A percentile compares a stretch with the other conserved stretches of the same genome.
phyloP scores from a whole-genome alignment of 805 yeast genomes.

The Wickerhamomyces sydowiorum region DNA sequence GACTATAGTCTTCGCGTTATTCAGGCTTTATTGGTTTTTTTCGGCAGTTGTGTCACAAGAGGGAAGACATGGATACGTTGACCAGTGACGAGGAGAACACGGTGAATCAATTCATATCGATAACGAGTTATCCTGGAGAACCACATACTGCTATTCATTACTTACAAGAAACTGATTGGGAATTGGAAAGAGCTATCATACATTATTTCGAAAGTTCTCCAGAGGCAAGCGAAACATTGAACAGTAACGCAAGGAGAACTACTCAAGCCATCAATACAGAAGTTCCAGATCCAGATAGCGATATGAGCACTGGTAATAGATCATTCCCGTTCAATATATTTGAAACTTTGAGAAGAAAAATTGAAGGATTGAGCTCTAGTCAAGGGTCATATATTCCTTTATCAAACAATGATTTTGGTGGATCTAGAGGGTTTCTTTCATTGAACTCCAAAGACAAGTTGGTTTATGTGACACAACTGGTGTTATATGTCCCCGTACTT shows the following conservation, averaged over 20 bases:
- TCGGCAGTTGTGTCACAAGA: background rate
- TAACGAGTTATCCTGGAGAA: constrained; percentile 14
- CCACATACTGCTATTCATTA: constrained; percentile 17
- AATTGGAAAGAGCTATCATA: constrained; percentile 29
- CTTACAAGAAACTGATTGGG: constrained; percentile 29
- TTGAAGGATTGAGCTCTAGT: constrained; percentile 15
- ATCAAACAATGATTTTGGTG: constrained; percentile 13
- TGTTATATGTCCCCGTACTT: constrained; percentile 28
- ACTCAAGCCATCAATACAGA: background rate
- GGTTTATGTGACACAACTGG: constrained; percentile 22
- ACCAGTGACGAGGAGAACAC: constrained; percentile 7
- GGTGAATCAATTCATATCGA: constrained; percentile 11
- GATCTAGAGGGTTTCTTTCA: constrained; percentile 4
- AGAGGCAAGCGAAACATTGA: constrained; percentile 19
- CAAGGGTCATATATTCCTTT: constrained; percentile 23
- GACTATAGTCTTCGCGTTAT: no score
- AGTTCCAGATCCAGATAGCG: background rate
- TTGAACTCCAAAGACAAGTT: constrained; percentile 22
- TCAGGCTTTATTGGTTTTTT: no score
- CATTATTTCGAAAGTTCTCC: constrained; percentile 18
- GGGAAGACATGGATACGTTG: constrained; percentile 11
- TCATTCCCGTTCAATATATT: constrained; percentile 17
- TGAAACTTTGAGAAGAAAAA: constrained; percentile 20
- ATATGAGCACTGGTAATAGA: constrained; percentile 3
- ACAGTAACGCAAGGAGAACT: constrained; percentile 4